These are phyloP conservation scores for Trichoderma arundinaceum DNA, from an alignment of 2,329 filamentous ascomycete genomes.

Conservation along the genomic window DNA sequence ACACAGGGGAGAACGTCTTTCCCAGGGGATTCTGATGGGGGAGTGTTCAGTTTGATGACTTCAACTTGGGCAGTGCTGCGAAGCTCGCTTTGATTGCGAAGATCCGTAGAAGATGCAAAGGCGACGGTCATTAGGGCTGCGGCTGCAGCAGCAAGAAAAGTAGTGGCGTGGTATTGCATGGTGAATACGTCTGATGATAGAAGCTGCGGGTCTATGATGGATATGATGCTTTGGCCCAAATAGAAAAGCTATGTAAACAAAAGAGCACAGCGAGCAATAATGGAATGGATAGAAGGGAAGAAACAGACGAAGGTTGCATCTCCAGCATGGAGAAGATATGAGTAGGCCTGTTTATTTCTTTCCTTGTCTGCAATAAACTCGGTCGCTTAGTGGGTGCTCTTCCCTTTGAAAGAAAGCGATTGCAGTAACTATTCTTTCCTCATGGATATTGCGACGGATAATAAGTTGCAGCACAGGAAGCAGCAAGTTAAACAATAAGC, in stretches of 20 bases:
- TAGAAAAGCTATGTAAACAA: slow-evolving; percentile 23
- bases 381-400: not conserved
- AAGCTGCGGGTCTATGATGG: slow-evolving; percentile 17
- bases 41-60: not conserved
- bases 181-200: slow-evolving; percentile 22
- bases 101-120: slow-evolving; percentile 21
- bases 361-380: not conserved
- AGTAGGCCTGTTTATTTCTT: not conserved
- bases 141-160: slow-evolving; percentile 26
- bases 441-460: not conserved
- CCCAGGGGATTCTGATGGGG: slow-evolving; percentile 31
- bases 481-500: not conserved
- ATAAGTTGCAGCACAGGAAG: not conserved
- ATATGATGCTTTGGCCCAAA: slow-evolving; percentile 12
- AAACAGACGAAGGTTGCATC: not conserved
- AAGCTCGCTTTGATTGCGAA: not conserved
- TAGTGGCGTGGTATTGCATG: slow-evolving; percentile 33
- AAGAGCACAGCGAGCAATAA: slow-evolving; percentile 24
- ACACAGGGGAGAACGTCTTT: slow-evolving; percentile 39
- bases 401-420: not conserved
- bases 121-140: slow-evolving; percentile 31
- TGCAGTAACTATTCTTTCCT: too few species aligned
- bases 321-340: slow-evolving; percentile 1
- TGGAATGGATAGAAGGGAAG: slow-evolving; percentile 22
- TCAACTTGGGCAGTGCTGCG: not conserved